phyloP scores from a whole-genome alignment of 192 early-diverging fungal genomes.

The Chytriomyces hyalinus region DNA sequence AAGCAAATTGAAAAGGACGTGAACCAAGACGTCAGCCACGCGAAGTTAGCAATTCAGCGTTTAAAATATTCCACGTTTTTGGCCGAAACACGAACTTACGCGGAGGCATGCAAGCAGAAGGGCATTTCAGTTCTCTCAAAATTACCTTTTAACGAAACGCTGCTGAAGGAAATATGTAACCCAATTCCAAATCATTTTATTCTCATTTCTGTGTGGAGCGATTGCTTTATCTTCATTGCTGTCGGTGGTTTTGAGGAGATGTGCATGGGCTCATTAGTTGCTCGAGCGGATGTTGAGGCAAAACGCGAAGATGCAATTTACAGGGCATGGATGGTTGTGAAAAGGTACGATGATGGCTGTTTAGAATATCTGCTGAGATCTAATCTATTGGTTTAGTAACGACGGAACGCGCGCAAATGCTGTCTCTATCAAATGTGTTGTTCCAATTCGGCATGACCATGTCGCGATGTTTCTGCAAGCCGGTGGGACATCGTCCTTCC shows the following conservation, averaged over 20 bases:
- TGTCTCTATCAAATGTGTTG: neutral
- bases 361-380: neutral
- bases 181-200: constrained; percentile 1
- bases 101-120: neutral
- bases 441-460: constrained; percentile 11
- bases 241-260: constrained; percentile 17
- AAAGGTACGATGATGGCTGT: constrained; percentile 1
- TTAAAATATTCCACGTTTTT: constrained; percentile 8
- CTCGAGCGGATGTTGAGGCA: neutral
- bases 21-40: neutral
- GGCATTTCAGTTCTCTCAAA: neutral
- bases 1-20: neutral
- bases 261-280: neutral
- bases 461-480: neutral
- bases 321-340: constrained; percentile 9
- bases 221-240: constrained; percentile 5
- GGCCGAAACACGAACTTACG: neutral
- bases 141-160: constrained; percentile 13
- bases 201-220: neutral
- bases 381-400: neutral
- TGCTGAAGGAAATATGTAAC: neutral
- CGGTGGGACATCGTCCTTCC: neutral
- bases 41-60: neutral
- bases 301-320: constrained; percentile 2
- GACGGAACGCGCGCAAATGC: neutral